Base-by-base conservation (phyloP, 2,329 filamentous ascomycete species). In the Cladobotryum protrusum region DNA sequence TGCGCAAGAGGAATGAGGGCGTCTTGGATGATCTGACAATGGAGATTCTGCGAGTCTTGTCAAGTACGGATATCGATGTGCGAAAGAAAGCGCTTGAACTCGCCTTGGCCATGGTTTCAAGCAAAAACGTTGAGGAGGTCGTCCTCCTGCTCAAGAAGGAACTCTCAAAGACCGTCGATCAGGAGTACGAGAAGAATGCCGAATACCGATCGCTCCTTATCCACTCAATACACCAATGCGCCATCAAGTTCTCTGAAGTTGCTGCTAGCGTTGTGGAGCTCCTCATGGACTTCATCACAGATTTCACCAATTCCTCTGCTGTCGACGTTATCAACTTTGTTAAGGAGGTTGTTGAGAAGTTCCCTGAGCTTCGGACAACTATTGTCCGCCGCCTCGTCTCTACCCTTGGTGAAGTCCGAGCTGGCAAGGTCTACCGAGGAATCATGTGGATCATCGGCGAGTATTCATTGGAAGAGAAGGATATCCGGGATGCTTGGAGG, bases 271-370 rank as follows among this genome's bases (percentile, higher is more conserved):
- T 99, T 14, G 93, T 99, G 48, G 93, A 93, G 57, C 81, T 96
- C 41, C 79, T 99, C 48, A 99, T 99, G 93, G 93, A 99, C 70
- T 97, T 97, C 66, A 96, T 99, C 63, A 89, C 88, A 46, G 93
- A 99, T 68, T 96, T 97, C 68, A 97, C 95, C 75, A 96, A 95
- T 64, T 87, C 88, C 41, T 96, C 92, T 1, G 93, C 93, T 1
- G 89, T 99, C 29, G 93, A 99, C 68, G 92, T 99, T 48, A 97
- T 99, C 64, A 91, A 89, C 49, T 99, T 99, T 64, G 91, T 99
- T 56, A 99, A 99, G 72, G 93, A 99, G 67, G 93, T 99, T 3
- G 92, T 97, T 6, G 93, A 99, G 72, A 96, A 95, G 64, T 99
- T 97, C 75, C 93, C 93, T 7, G 84, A 88, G 60, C 79, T 99